Evolutionary conservation across 1,284 basidiomycete genomes (phyloP).

Genomic region (Pseudozyma thailandica): DNA sequence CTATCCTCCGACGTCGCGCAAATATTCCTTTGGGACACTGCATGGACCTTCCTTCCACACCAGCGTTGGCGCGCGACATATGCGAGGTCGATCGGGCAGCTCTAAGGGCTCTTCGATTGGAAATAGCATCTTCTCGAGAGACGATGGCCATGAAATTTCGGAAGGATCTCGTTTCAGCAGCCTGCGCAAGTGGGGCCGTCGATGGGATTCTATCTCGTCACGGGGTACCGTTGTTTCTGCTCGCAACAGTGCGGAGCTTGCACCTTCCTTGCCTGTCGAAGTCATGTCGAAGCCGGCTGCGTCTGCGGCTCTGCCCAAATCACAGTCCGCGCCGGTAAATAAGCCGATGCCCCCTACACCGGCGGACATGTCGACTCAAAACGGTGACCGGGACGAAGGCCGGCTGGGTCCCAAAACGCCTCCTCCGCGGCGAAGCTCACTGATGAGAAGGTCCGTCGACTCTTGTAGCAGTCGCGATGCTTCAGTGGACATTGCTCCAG

Average conservation of each 20-base stretch:
- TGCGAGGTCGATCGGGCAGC: constrained; percentile 34
- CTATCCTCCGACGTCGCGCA: constrained; percentile 38
- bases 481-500: constrained; percentile 18
- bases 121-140: constrained; percentile 32
- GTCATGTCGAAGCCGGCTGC: constrained; percentile 10
- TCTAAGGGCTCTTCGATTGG: constrained; percentile 42
- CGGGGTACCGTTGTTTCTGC: constrained; percentile 33
- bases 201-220: constrained; percentile 50
- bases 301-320: not conserved
- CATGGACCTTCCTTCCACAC: constrained; percentile 18
- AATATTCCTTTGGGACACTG: constrained; percentile 35
- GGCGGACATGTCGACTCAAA: not conserved
- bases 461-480: constrained; percentile 6
- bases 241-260: constrained; percentile 29
- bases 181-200: constrained; percentile 22
- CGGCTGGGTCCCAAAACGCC: constrained; percentile 12
- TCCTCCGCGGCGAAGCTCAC: constrained; percentile 40
- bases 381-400: not conserved
- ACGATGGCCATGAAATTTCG: constrained; percentile 19
- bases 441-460: constrained; percentile 23
- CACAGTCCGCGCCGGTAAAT: not conserved
- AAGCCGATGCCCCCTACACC: constrained; percentile 13
- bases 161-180: constrained; percentile 27
- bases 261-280: constrained; percentile 1
- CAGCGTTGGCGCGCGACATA: constrained; percentile 26